Conservation (phyloP, 129 eudicot genomes). For the Logfia minima region DNA sequence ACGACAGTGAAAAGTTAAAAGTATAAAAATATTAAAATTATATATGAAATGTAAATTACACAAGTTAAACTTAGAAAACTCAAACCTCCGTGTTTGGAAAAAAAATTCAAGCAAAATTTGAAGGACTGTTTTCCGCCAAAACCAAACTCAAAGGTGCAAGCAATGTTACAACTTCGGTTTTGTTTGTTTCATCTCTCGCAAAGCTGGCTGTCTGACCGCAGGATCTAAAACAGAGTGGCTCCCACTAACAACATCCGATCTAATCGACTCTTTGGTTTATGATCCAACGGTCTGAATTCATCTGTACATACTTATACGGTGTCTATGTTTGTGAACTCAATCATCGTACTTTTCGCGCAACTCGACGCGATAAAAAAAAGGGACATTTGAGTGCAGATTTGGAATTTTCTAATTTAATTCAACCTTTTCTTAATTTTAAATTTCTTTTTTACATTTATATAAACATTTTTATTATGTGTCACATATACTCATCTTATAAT, state of each 20-base stretch:
- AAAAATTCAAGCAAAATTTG: background rate
- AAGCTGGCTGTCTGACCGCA: conserved; percentile 24
- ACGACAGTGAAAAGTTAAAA: no score
- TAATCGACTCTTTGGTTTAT: background rate
- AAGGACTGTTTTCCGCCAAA: conserved; percentile 13
- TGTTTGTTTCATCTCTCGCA: conserved; percentile 16
- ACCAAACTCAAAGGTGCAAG: background rate
- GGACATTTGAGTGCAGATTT: conserved; percentile 11
- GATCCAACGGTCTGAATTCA: conserved; percentile 8
- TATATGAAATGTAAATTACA: no score
- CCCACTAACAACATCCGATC: conserved; percentile 22
- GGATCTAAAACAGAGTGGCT: conserved; percentile 27
- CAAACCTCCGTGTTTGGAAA: no score
- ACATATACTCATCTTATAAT: no score
- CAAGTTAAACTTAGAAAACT: no score
- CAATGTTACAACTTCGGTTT: background rate
- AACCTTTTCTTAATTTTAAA: no score
- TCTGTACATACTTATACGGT: background rate
- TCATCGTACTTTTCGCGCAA: conserved; percentile 23
- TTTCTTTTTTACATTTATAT: no score
- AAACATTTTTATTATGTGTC: no score
- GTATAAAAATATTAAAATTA: no score
- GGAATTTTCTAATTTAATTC: background rate
- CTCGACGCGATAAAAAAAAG: no score
- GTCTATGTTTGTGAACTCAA: conserved; percentile 13